Percentiles rank a stretch among this genome's conserved stretches.
Conservation (phyloP, 495 filamentous ascomycete genomes). For the Letharia columbiana region DNA sequence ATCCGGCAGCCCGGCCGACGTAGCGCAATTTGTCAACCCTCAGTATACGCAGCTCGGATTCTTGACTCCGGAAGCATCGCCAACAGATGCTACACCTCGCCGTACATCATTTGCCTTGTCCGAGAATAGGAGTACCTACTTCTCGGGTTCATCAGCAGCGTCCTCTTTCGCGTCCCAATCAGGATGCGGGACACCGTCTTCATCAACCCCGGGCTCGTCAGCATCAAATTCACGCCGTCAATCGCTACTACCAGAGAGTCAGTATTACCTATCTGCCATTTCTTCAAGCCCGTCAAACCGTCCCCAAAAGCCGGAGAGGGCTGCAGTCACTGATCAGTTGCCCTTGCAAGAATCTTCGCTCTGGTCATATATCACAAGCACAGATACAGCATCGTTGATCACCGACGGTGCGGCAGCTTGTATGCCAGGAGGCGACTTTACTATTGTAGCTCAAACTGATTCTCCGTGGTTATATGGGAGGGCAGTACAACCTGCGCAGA, state of each 20-base stretch:
- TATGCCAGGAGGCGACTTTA: background rate
- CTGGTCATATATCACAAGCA: background rate
- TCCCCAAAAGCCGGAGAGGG: background rate
- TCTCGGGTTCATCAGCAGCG: constrained; percentile 6
- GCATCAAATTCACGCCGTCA: constrained; percentile 11
- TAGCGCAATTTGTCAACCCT: constrained; percentile 4
- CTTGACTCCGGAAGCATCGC: background rate
- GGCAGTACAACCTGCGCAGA: background rate
- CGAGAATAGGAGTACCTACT: background rate
- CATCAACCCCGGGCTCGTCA: constrained; percentile 4
- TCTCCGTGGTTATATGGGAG: background rate
- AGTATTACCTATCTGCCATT: constrained; percentile 5
- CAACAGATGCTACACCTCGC: background rate
- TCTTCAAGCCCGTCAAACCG: background rate
- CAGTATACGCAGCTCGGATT: constrained; percentile 8
- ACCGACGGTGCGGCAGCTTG: background rate
- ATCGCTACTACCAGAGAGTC: constrained; percentile 7
- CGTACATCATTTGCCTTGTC: background rate
- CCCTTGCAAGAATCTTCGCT: background rate
- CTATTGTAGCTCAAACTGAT: background rate
- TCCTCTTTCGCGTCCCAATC: constrained; percentile 4
- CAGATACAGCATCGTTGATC: background rate
- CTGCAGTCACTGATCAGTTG: constrained; percentile 3
- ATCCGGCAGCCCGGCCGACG: background rate
- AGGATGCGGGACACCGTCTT: constrained; percentile 4